Evolutionary conservation across 2,329 filamentous ascomycete species (phyloP).

Genomic region (Parafenestella ontariensis): DNA sequence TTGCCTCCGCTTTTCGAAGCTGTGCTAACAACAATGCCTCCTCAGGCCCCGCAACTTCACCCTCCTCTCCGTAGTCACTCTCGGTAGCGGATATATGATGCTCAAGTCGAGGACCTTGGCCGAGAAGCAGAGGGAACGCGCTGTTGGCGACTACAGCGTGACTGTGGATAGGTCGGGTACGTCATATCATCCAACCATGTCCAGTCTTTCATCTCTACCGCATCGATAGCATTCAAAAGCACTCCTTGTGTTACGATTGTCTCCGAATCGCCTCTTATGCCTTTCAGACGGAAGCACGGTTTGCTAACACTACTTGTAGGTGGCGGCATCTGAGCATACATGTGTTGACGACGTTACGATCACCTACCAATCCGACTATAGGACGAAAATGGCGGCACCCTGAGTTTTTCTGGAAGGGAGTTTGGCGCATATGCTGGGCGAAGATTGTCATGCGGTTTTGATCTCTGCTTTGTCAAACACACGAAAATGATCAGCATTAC

Average conservation of each 20-base stretch:
- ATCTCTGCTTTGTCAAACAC: background rate
- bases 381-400: background rate
- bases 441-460: background rate
- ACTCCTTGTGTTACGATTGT: background rate
- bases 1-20: conserved; percentile 8
- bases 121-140: conserved; percentile 36
- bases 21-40: conserved; percentile 17
- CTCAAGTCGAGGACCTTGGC: conserved; percentile 40
- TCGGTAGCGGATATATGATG: conserved; percentile 43
- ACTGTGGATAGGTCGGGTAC: conserved; percentile 46
- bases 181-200: background rate
- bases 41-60: conserved; percentile 43
- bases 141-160: conserved; percentile 45
- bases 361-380: background rate
- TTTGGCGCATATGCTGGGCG: background rate
- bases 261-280: background rate
- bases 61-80: conserved; percentile 38
- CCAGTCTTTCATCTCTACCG: too few relatives aligned
- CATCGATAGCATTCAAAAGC: background rate
- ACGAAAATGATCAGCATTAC: background rate
- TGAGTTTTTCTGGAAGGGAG: background rate
- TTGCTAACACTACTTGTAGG: conserved; percentile 9
- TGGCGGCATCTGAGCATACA: conserved; percentile 9
- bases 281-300: background rate
- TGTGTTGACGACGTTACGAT: background rate